Conservation (phyloP, 495 filamentous ascomycete species). For the Podospora didyma region DNA sequence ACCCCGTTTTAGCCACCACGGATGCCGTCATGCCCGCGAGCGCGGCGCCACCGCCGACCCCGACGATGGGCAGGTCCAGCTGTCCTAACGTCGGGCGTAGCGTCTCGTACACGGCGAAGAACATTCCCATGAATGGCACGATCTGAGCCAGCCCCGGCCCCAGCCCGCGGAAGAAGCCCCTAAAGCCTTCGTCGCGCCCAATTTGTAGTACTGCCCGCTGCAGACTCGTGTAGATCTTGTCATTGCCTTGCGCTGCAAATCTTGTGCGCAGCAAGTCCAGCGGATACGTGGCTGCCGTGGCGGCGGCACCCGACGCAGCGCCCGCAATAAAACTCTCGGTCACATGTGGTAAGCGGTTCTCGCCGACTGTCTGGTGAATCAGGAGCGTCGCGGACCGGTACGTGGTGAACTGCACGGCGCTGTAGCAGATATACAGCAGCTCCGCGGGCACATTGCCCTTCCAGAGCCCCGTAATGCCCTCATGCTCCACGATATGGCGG, state of each 20-base stretch:
- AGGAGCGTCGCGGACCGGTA: constrained; percentile 69
- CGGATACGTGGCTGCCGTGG: constrained; percentile 85
- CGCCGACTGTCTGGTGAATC: constrained; percentile 42
- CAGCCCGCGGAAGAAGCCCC: constrained; percentile 84
- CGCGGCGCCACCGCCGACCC: constrained; percentile 76
- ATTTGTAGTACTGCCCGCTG: constrained; percentile 67
- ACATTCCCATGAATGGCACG: constrained; percentile 92
- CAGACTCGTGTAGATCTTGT: constrained; percentile 72
- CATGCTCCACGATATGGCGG: constrained; percentile 65
- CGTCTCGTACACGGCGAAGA: constrained; percentile 85
- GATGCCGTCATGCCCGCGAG: constrained; percentile 74
- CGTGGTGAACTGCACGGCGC: constrained; percentile 82
- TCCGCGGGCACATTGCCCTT: constrained; percentile 97
- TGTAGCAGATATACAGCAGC: constrained; percentile 86
- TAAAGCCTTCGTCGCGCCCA: constrained; percentile 62
- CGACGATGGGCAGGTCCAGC: constrained; percentile 66
- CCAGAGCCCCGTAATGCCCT: constrained; percentile 88
- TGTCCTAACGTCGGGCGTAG: constrained; percentile 49
- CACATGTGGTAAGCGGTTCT: constrained; percentile 43
- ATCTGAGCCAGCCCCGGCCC: constrained; percentile 78
- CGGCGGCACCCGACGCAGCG: constrained; percentile 70
- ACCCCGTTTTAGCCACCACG: constrained; percentile 77
- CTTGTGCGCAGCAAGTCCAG: constrained; percentile 90
- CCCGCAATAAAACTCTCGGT: constrained; percentile 74
- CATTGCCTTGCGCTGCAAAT: constrained; percentile 90